Conservation (phyloP, 1,284 basidiomycete species). For the Lentinula novae-zelandiae region DNA sequence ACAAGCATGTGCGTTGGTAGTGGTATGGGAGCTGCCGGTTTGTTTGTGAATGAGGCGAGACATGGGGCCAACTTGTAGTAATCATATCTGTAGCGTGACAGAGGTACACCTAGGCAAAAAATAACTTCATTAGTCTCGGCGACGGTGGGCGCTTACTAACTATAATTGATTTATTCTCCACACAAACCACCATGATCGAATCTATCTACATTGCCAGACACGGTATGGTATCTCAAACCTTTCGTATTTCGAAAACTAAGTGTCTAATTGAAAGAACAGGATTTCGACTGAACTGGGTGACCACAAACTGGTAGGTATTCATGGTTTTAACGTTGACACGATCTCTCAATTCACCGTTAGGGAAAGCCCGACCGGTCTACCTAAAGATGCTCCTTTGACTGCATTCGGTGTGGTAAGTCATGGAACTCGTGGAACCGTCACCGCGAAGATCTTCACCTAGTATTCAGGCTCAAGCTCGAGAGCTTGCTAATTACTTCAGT, state of each 20-base stretch:
- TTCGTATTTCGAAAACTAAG: background rate
- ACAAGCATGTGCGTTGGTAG: slow-evolving; percentile 90
- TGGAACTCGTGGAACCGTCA: background rate
- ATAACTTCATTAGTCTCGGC: background rate
- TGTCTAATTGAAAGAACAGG: background rate
- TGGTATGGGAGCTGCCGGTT: slow-evolving; percentile 83
- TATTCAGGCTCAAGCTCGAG: slow-evolving; percentile 65
- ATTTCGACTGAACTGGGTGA: slow-evolving; percentile 16
- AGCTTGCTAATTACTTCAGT: slow-evolving; percentile 63
- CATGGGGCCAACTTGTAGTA: slow-evolving; percentile 5
- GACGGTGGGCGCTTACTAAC: background rate
- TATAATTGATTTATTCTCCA: background rate
- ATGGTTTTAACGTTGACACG: too few relatives aligned
- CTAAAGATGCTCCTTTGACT: slow-evolving; percentile 32
- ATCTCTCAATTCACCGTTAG: background rate
- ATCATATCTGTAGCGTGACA: background rate
- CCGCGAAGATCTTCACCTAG: background rate
- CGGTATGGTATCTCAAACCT: slow-evolving; percentile 1
- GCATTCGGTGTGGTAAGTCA: slow-evolving; percentile 27
- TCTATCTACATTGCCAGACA: slow-evolving; percentile 18
- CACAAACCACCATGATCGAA: slow-evolving; percentile 14
- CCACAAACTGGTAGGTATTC: slow-evolving; percentile 12
- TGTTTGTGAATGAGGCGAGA: slow-evolving; percentile 73
- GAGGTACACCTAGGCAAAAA: background rate
- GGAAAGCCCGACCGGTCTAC: slow-evolving; percentile 17